Evolutionary conservation across 2,329 filamentous ascomycete species (phyloP), one percentile per base, ranked within the genome.

Genomic region (Capronia coronata): DNA sequence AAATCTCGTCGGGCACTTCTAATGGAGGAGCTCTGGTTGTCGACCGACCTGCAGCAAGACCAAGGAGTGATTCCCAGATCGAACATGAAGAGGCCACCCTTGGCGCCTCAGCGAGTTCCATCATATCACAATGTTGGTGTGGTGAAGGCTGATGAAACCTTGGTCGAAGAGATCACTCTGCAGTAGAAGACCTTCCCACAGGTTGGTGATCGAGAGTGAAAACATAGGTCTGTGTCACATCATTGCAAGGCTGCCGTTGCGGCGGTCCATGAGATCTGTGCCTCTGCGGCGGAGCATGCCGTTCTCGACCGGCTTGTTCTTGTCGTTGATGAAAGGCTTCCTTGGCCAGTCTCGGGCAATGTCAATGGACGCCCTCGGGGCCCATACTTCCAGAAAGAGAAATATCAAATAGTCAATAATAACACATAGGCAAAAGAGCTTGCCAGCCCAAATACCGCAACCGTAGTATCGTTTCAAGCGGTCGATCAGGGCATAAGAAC

Each of bases 361-460:
- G 62, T 98, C 93, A 56, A 98, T 97, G 35, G 82, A 79, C 30
- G 86, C 83, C 50, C 90, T 75, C 0, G 93, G 93, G 55, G 86
- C 90, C 72, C 82, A 86, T 68, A 94, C 80, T 67, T 98, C 93
- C 46, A 96, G 74, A 42, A 94, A 80, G 41, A 96, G 75, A 61
- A 89, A 95, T 45, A 98, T 77, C 42, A 98, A 70, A 62, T 95
- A 98, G 68, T 98, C 93, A 44, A 98, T 84, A 49, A 97, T 82
- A 9, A 90, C 90, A 57, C 91, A 96, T 1, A 98, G 74, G 62
- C 93, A 96, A 63, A 98, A 98, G 7, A 98, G 74, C 69, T 98
- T 98, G 29, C 93, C 93, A 0, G 93, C 93, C 93, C 93, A 98
- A 43, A 97, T 91, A 27, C 93, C 93, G 64, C 94, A 98, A 7